phyloP scores from a whole-genome alignment of 306 rosid species.

The Myrica gale region DNA sequence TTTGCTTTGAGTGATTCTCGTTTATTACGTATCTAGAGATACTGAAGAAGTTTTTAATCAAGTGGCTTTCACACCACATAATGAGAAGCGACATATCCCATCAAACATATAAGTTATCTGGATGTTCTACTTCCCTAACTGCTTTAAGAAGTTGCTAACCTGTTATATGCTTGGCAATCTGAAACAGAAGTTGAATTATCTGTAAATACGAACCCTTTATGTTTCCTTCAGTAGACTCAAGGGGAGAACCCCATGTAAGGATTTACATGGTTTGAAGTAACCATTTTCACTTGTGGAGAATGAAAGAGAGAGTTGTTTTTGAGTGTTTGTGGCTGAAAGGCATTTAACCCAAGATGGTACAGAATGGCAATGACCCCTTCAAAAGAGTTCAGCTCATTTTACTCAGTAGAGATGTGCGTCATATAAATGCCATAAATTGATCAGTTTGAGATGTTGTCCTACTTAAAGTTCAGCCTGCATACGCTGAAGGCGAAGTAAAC shows the following conservation, averaged over 20 bases:
- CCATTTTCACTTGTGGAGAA: neutral
- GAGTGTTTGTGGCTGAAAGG: neutral
- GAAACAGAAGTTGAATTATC: neutral
- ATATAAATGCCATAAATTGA: neutral
- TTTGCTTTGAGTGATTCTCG: conserved; percentile 1
- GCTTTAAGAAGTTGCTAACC: neutral
- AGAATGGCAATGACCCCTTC: neutral
- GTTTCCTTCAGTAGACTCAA: too few species aligned
- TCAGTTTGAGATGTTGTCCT: neutral
- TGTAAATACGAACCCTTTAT: neutral
- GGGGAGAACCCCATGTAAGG: neutral
- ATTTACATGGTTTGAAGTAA: neutral
- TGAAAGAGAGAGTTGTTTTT: neutral
- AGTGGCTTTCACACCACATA: neutral
- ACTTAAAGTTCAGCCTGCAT: neutral
- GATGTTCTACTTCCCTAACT: neutral
- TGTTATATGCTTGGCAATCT: neutral
- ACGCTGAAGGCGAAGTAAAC: neutral
- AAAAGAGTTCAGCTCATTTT: neutral
- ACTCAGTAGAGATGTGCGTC: neutral
- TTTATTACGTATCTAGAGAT: neutral
- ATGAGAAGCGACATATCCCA: neutral
- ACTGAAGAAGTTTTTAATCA: neutral
- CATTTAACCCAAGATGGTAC: neutral
- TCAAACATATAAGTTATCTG: neutral